Base-by-base conservation (phyloP, 257 asterid genomes). In the Solanum rostratum region DNA sequence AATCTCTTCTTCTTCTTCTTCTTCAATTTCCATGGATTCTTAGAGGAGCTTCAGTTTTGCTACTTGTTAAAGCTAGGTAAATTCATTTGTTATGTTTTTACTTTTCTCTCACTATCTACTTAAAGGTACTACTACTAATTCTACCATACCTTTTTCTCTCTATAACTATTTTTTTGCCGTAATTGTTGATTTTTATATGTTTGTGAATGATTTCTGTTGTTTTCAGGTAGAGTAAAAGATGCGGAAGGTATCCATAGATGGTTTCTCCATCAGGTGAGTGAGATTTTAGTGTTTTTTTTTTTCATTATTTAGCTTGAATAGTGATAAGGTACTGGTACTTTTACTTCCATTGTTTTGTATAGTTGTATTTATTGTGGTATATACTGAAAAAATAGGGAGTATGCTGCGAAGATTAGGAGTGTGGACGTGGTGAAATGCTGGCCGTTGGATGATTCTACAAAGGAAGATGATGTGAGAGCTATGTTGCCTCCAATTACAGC, bases 351-450 rank as follows among this genome's bases (percentile, higher is more conserved):
- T 49, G 18, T 19, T 43, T 79, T 22, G 68, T 74, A 55, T 53
- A 30, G 5, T 24, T 49, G 24, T 55, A 78, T 84, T 80, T 19
- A 76, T 78, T 80, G 5, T 73, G 69, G 37, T 27, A 4, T 78
- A 33, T 49, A 45, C 39, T 33, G n/a, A 62, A 13, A 15, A 2
- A 81, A 45, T 66, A 94, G 98, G 63, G 97, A 91, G 90, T 93
- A 91, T 85, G 85, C 89, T 15, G 89, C 94, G 49, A 83, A 91
- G 91, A 90, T 89, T 97, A 91, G 98, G 87, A 89, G 91, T 37
- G 86, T 88, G 62, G 86, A 92, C 92, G 92, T 92, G 92, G 91
- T 80, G 85, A 89, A 91, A 55, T 92, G 95, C 92, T 94, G 98
- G 95, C 98, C 98, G 22, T 94, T 94, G 81, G 92, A 87, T 85